Percentiles rank a stretch among this genome's conserved stretches.
phyloP scores from a whole-genome alignment of 2,329 filamentous ascomycete genomes.

The Chaetomium globosum region DNA sequence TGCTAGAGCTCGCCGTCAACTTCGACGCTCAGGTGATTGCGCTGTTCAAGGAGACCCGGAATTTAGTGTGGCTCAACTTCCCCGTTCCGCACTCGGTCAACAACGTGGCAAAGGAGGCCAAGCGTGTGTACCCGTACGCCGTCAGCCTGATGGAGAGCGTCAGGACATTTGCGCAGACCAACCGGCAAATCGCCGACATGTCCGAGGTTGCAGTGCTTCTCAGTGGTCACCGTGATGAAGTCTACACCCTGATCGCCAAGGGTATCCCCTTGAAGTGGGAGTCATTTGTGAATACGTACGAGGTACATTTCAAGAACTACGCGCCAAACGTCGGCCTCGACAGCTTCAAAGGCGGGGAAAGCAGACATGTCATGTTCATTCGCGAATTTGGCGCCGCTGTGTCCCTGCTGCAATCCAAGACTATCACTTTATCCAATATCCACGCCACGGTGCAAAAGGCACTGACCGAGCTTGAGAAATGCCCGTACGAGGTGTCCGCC shows the following conservation, averaged over 20 bases:
- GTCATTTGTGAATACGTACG: slow-evolving; percentile 95
- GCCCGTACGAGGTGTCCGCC: slow-evolving; percentile 76
- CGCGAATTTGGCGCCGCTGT: slow-evolving; percentile 88
- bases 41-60: slow-evolving; percentile 97
- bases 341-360: slow-evolving; percentile 67
- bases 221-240: slow-evolving; percentile 88
- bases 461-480: slow-evolving; percentile 78
- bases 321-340: slow-evolving; percentile 63
- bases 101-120: slow-evolving; percentile 97
- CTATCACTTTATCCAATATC: slow-evolving; percentile 74
- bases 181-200: slow-evolving; percentile 81
- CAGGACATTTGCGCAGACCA: slow-evolving; percentile 87
- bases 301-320: slow-evolving; percentile 76
- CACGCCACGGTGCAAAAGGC: slow-evolving; percentile 81
- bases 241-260: slow-evolving; percentile 79
- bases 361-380: slow-evolving; percentile 95
- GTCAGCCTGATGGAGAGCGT: slow-evolving; percentile 99
- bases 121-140: slow-evolving; percentile 95
- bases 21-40: slow-evolving; percentile 98
- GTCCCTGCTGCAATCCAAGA: slow-evolving; percentile 85
- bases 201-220: slow-evolving; percentile 83
- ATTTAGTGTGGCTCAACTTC: slow-evolving; percentile 92
- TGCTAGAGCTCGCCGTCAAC: slow-evolving; percentile 86
- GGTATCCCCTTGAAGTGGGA: slow-evolving; percentile 94
- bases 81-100: slow-evolving; percentile 91